Percentiles rank a stretch among this genome's conserved stretches.
phyloP scores from a whole-genome alignment of 169 alveolate genomes.

The Plasmodium coatneyi region DNA sequence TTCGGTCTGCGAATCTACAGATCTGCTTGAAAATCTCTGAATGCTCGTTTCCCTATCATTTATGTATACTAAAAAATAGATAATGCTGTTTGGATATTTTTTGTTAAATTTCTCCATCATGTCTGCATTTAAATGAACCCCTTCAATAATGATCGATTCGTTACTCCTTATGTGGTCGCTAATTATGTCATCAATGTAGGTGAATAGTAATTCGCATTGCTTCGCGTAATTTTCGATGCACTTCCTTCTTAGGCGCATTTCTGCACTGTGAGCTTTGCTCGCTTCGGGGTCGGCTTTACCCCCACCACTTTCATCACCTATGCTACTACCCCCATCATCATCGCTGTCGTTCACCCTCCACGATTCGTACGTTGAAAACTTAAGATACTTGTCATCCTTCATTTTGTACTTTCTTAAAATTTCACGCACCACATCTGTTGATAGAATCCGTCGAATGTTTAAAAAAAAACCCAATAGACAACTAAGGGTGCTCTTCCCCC shows the following conservation, averaged over 20 bases:
- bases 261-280: neutral
- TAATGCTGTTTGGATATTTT: slow-evolving; percentile 65
- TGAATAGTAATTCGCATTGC: slow-evolving; percentile 38
- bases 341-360: slow-evolving; percentile 36
- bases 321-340: neutral
- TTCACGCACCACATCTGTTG: slow-evolving; percentile 67
- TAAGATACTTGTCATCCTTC: slow-evolving; percentile 34
- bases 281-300: neutral
- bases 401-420: slow-evolving; percentile 38
- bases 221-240: slow-evolving; percentile 57
- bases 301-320: neutral
- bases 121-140: slow-evolving; percentile 57
- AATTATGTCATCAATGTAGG: slow-evolving; percentile 54
- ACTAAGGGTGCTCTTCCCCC: slow-evolving; percentile 72
- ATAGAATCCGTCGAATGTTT: slow-evolving; percentile 45
- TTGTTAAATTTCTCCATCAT: slow-evolving; percentile 17
- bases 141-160: slow-evolving; percentile 62
- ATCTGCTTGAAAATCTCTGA: slow-evolving; percentile 57
- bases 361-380: slow-evolving; percentile 64
- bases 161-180: slow-evolving; percentile 34
- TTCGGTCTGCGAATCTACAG: slow-evolving; percentile 3
- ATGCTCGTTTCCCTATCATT: slow-evolving; percentile 65
- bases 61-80: slow-evolving; percentile 61
- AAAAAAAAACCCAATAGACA: slow-evolving; percentile 44
- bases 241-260: slow-evolving; percentile 7